Base-by-base conservation (phyloP, 306 rosid species). In the Vigna angularis region DNA sequence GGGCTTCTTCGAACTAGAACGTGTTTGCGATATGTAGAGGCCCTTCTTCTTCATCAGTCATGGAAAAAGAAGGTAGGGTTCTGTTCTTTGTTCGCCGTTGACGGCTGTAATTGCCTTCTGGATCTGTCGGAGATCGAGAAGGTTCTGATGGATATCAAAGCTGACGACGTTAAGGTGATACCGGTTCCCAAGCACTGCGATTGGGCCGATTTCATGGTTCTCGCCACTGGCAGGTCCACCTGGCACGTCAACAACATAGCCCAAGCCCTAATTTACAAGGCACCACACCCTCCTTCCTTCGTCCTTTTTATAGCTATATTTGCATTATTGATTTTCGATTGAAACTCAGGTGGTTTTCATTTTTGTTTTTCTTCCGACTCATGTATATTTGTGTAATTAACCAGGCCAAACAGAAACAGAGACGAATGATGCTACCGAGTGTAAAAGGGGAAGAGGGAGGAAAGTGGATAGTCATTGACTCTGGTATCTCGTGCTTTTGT, bases 181-280 rank as follows among this genome's bases (percentile, higher is more conserved):
- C 90, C 96, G 13, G 88, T 71, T 24, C 85, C 84, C 55, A 83
- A 83, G 13, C 87, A 83, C 72, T 71, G 83, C 63, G 90, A 87
- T 40, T 92, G 97, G 97, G 97, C 96, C 40, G 97, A 95, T 89
- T 87, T 80, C 86, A 92, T 91, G 91, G 97, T 92, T 3, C 82
- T 95, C 9, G 97, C 98, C 49, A 92, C 98, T 50, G 97, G 97
- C 20, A 91, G 93, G 84, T 95, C 98, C 17, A 73, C 89, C 14
- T 95, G 97, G 98, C 97, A 95, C 68, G 98, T 95, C 42, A 92
- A 82, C 93, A 95, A 95, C 81, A n/a, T n/a, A n/a, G n/a, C n/a
- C n/a, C n/a, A n/a, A n/a, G n/a, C n/a, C n/a, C n/a, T n/a, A n/a
- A n/a, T 95, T 87, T 89, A 88, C 88, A 58, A n/a, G n/a, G n/a